Percentiles rank a stretch among this genome's conserved stretches.
Conservation (phyloP, 1,284 basidiomycete genomes). For the Fomitopsis palustris region DNA sequence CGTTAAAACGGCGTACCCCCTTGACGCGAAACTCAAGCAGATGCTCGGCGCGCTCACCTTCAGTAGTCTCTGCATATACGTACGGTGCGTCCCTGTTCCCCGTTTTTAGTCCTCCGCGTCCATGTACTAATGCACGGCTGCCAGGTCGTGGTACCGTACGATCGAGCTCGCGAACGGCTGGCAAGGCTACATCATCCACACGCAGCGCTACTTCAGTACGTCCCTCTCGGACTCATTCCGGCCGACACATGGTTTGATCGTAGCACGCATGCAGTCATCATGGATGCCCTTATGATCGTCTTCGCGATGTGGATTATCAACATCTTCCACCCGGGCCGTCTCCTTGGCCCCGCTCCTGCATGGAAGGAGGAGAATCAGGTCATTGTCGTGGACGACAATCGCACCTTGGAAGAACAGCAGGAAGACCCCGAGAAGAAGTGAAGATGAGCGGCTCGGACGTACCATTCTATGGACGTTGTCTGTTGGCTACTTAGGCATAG, state of each 20-base stretch:
- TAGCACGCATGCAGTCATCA: not conserved
- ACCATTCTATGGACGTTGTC: not conserved
- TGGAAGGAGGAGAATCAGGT: not conserved
- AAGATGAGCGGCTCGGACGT: not conserved
- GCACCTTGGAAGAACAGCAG: not conserved
- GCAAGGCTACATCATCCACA: constrained; percentile 48
- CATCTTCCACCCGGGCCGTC: constrained; percentile 2
- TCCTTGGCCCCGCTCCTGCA: not conserved
- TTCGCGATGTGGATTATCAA: constrained; percentile 4
- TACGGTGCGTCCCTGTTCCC: constrained; percentile 32
- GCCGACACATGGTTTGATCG: not conserved
- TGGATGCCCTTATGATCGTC: constrained; percentile 5
- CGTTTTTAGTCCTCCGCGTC: not conserved
- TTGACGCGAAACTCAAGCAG: constrained; percentile 29
- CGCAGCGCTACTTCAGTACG: constrained; percentile 53
- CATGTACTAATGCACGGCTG: not conserved
- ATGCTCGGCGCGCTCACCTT: constrained; percentile 35
- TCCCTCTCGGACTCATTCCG: not conserved
- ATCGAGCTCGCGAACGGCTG: constrained; percentile 55
- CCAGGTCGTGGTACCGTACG: constrained; percentile 45
- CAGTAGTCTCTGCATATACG: constrained; percentile 37
- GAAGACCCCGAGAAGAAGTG: not conserved
- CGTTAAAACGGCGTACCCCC: constrained; percentile 4
- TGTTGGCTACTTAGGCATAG: too few species aligned
- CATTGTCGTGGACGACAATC: not conserved